Evolutionary conservation across 2,329 filamentous ascomycete genomes (phyloP), one percentile per base, ranked within the genome.

Genomic region (Neofusicoccum sp.): DNA sequence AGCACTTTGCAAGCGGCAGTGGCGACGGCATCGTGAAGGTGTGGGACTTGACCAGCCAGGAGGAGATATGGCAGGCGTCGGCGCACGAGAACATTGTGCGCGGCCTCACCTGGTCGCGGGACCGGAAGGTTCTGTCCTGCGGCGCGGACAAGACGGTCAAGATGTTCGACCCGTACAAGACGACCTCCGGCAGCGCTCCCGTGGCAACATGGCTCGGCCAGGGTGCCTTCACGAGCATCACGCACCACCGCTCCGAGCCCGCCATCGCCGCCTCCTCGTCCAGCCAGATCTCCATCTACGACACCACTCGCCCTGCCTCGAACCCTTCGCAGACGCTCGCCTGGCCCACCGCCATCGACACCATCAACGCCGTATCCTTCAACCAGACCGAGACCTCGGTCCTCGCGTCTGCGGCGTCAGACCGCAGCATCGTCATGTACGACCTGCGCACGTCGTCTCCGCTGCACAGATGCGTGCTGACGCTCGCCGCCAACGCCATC

Each of bases 61-160:
- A 90, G 33, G 89, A 95, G 73, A 83, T 89, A 52, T 94, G 91
- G 89, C 84, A 91, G 70, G 85, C 85, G 3, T 87, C 90, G 66
- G 94, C 93, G 29, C 96, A 99, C 75, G 91, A 97, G 70, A 96
- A 96, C 69, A 89, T 97, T 48, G 92, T 98, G 69, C 97, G 96
- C 81, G 91, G 90, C 12, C 83, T 97, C 74, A 90, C 89, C 69
- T 99, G 94, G 90, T 97, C 93, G 3, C 85, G 87, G 48, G 92
- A 96, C 70, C 86, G 89, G 72, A 94, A 93, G 74, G 82, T 98
- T 12, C 80, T 98, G 50, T 94, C 92, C 1, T 97, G 93, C 74
- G 93, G 91, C 5, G 89, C 87, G 65, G 95, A 99, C 77, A 87
- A 88, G 68, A 90, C 91, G 3, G 86, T 98, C 71, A 97, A 98